Evolutionary conservation across 139 green algal genomes (phyloP), one percentile per base, ranked within the genome.

Genomic region (Edaphochlamys debaryana): DNA sequence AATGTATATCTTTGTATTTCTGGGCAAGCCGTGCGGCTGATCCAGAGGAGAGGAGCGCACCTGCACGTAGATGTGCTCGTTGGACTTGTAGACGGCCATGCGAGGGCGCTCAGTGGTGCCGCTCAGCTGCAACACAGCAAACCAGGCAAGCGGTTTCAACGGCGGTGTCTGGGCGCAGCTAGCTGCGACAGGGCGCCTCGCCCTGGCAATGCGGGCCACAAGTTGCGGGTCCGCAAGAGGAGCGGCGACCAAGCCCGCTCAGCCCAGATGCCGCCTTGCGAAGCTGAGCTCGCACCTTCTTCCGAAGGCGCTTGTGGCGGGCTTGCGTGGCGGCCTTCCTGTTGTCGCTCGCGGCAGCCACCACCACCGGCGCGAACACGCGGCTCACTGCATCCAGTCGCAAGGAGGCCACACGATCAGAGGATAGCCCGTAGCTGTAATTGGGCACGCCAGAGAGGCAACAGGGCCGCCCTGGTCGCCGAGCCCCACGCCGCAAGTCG

Each of bases 41-140:
- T n/a, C n/a, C n/a, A n/a, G n/a, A n/a, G n/a, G n/a, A n/a, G n/a
- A n/a, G n/a, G n/a, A n/a, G 58, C 89, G 0, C 69, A 97, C 95
- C 93, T 99, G 97, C 34, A 92, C 96, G 84, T 99, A 99, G 52
- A 99, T 98, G 92, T 99, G 95, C 80, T 98, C 91, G 91, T 98
- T 99, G 37, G 96, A 99, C 50, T 95, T 89, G 94, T 94, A 99
- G 11, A 99, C 96, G 13, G 94, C 92, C 54, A 99, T 88, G 40
- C 97, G 92, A 20, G 97, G 97, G 29, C 97, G 84, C 85, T 99
- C 96, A 7, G 91, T 32, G 27, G 94, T 97, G 76, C 97, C 97
- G 41, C 79, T 89, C 4, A 99, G 82, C 96, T 99, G 93, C 64
- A 86, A 22, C 3, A 81, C 60, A 42, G 27, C 11, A 27, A 50